Conservation (phyloP, 768 basidiomycete genomes). For the Mycena haematopus region DNA sequence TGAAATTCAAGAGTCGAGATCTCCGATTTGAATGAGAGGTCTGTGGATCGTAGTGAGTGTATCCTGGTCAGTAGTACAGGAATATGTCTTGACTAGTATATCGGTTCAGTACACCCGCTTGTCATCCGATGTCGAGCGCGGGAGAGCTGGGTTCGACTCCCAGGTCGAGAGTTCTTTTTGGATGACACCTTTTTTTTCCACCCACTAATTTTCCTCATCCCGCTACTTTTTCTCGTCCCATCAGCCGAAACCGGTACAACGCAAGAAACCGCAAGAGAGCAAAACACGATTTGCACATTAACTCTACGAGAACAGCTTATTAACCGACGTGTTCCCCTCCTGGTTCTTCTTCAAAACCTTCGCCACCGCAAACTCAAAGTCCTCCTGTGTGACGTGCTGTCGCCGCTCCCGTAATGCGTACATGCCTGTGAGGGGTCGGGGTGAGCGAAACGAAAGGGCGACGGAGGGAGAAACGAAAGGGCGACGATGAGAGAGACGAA, state of each 20-base stretch:
- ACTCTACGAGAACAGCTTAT: conserved; percentile 88
- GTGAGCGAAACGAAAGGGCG: background rate
- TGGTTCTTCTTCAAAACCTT: conserved; percentile 98
- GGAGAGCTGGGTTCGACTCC: conserved; percentile 1
- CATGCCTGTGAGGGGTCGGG: conserved; percentile 65
- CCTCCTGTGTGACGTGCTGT: conserved; percentile 98
- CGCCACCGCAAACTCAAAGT: conserved; percentile 98
- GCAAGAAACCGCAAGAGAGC: too few relatives aligned
- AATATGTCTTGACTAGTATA: background rate
- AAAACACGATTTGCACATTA: background rate
- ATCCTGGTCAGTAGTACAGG: too few relatives aligned
- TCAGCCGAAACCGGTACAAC: too few relatives aligned
- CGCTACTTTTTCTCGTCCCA: too few relatives aligned
- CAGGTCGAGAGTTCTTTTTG: background rate
- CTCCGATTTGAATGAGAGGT: too few relatives aligned
- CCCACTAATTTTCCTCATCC: too few relatives aligned
- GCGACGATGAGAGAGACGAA: background rate
- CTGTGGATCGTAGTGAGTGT: too few relatives aligned
- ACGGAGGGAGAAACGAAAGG: background rate
- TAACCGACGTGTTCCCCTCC: conserved; percentile 91
- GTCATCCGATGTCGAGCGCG: background rate
- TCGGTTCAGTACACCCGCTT: background rate
- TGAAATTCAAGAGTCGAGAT: too few relatives aligned
- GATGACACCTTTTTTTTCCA: background rate
- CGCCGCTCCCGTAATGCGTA: conserved; percentile 94